Conservation (phyloP, 2,329 filamentous ascomycete genomes). For the Sodiomyces alkalinus region DNA sequence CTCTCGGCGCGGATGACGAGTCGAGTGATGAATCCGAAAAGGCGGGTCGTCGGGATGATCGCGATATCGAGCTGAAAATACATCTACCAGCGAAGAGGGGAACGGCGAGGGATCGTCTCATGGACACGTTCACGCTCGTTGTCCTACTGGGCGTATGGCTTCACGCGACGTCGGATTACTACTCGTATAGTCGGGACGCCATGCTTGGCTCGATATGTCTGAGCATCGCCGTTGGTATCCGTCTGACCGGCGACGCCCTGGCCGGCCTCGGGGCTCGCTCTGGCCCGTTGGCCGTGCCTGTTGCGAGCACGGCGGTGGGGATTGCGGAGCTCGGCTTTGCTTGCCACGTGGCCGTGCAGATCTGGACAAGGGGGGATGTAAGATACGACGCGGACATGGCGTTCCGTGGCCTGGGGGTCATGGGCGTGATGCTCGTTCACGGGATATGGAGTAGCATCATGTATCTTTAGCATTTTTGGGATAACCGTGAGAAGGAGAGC, state of each 20-base stretch:
- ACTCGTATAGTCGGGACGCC: conserved; percentile 7
- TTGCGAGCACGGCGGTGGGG: conserved; percentile 5
- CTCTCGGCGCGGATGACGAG: conserved; percentile 16
- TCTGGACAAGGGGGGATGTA: too few species aligned
- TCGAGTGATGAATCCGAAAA: too few species aligned
- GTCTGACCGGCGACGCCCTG: conserved; percentile 6
- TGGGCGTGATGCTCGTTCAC: conserved; percentile 6
- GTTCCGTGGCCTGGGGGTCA: conserved; percentile 5
- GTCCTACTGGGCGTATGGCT: conserved; percentile 6
- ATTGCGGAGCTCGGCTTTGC: conserved; percentile 6
- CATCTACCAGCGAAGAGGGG: conserved; percentile 1
- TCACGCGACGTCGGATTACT: conserved; percentile 5
- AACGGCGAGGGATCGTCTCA: conserved; percentile 4
- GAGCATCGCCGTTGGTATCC: conserved; percentile 5
- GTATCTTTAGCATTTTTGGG: too few species aligned
- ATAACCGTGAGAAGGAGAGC: too few species aligned
- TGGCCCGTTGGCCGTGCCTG: conserved; percentile 5
- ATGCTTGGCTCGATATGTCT: conserved; percentile 8
- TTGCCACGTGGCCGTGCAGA: conserved; percentile 6
- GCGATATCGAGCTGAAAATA: conserved; percentile 1
- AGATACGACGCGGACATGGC: conserved; percentile 1
- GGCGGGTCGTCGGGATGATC: too few species aligned
- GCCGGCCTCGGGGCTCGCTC: conserved; percentile 4
- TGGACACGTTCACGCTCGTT: conserved; percentile 7
- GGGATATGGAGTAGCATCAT: conserved; percentile 8